Evolutionary conservation across 2,329 filamentous ascomycete species (phyloP), one percentile per base, ranked within the genome.

Genomic region (Aspergillus neotritici): DNA sequence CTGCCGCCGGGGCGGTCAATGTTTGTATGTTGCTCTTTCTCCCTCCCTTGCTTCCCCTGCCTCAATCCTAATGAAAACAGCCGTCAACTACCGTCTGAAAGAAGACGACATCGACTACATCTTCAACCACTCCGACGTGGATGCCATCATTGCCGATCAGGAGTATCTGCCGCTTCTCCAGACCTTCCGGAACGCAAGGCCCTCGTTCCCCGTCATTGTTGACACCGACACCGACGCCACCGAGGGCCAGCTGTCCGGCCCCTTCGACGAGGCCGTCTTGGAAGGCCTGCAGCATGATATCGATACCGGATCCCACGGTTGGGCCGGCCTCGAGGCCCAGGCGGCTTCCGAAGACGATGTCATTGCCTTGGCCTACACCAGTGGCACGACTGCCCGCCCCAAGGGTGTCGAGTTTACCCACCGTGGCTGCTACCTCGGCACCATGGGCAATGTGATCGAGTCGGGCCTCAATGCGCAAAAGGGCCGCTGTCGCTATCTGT

Each of bases 331-430:
- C 16, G 77, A 86, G 49, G 75, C 79, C 2, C 83, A 89, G 52
- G 78, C 78, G 3, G 70, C 75, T 1, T 77, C 88, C 55, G 93
- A 98, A 63, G 84, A 95, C 53, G 82, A 81, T 47, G 77, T 87
- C 54, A 77, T 97, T 48, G 88, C 90, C 3, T 80, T 98, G 43
- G 87, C 91, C 1, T 97, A 97, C 64, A 98, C 93, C 0, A 93
- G 86, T 21, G 91, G 91, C 4, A 97, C 93, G 1, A 97, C 93
- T 0, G 89, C 90, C 1, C 76, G 79, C 25, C 93, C 93, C 2
- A 97, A 98, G 65, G 93, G 93, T 4, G 91, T 96, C 3, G 82
- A 94, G 43, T 96, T 86, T 61, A 96, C 88, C 1, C 87, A 97
- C 64, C 79, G 93, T 36, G 86, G 90, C 4, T 82, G 81, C 6